phyloP scores from a whole-genome alignment of 2,329 filamentous ascomycete species.

The Nemania sp. region DNA sequence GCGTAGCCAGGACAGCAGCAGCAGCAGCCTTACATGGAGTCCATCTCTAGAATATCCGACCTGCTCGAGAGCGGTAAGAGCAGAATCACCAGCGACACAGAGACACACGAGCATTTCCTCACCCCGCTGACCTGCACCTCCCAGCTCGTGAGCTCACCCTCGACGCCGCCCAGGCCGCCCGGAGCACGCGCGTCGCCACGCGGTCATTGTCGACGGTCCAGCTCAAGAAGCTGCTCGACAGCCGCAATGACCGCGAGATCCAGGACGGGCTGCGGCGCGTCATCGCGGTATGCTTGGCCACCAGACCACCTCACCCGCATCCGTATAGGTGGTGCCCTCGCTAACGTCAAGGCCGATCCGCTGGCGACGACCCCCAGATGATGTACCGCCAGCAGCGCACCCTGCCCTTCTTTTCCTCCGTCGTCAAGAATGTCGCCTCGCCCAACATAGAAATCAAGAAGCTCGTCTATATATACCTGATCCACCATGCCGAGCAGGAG shows the following conservation, averaged over 20 bases:
- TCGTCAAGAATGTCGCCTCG: slow-evolving; percentile 97
- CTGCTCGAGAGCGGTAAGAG: slow-evolving; percentile 88
- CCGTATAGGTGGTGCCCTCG: not conserved
- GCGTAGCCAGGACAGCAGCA: slow-evolving; percentile 34
- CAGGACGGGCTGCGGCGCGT: slow-evolving; percentile 89
- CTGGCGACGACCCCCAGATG: slow-evolving; percentile 62
- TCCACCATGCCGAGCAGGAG: slow-evolving; percentile 94
- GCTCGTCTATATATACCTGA: slow-evolving; percentile 96
- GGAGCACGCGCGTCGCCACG: slow-evolving; percentile 64
- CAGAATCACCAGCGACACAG: slow-evolving; percentile 2
- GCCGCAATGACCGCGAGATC: slow-evolving; percentile 88
- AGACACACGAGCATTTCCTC: slow-evolving; percentile 6
- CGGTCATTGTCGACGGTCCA: slow-evolving; percentile 76
- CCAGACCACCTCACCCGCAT: not conserved
- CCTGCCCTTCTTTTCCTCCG: slow-evolving; percentile 91
- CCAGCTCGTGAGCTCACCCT: slow-evolving; percentile 94
- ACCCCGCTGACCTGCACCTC: slow-evolving; percentile 23
- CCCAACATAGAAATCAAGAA: slow-evolving; percentile 96
- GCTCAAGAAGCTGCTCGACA: slow-evolving; percentile 94
- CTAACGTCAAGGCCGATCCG: not conserved
- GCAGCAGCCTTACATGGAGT: slow-evolving; percentile 77
- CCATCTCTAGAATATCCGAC: slow-evolving; percentile 89
- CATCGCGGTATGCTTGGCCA: slow-evolving; percentile 69
- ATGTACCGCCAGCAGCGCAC: slow-evolving; percentile 92
- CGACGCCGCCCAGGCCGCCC: slow-evolving; percentile 90